Percentiles rank a stretch among this genome's conserved stretches.
Conservation (phyloP, 1,139 yeast genomes). For the Taiozyma sp. region DNA sequence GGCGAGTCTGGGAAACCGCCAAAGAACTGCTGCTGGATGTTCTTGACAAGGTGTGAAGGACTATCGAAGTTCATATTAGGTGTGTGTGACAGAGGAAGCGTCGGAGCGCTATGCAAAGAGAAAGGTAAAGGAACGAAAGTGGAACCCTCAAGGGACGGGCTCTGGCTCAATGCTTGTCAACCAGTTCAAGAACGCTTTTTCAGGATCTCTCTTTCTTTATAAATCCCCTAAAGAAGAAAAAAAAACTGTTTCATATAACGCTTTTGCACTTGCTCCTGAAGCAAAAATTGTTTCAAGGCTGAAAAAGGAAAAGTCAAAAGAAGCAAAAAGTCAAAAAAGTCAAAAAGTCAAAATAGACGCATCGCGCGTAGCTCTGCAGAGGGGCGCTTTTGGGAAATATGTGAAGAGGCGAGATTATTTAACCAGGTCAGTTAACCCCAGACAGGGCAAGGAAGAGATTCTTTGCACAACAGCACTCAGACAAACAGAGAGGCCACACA, state of each 20-base stretch:
- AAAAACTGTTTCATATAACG: background rate
- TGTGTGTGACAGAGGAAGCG: background rate
- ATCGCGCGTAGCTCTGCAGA: background rate
- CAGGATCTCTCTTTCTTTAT: background rate
- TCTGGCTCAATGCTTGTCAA: background rate
- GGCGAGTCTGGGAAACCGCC: constrained; percentile 24
- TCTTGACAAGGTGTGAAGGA: constrained; percentile 20
- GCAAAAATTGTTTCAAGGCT: background rate
- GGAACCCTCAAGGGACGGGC: background rate
- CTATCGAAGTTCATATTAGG: constrained; percentile 22
- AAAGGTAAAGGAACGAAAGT: background rate
- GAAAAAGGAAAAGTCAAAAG: background rate
- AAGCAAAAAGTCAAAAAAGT: background rate
- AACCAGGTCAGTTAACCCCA: too few relatives aligned
- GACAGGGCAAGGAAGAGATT: too few relatives aligned
- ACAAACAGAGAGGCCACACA: too few relatives aligned
- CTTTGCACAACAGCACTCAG: too few relatives aligned
- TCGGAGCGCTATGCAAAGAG: background rate
- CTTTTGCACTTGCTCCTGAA: background rate
- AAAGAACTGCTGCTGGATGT: constrained; percentile 17
- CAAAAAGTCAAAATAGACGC: background rate
- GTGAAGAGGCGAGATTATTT: too few relatives aligned
- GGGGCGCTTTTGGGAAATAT: background rate
- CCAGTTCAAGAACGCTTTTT: background rate
- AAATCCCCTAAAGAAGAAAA: background rate